These are phyloP conservation scores for Fraxinus greggii DNA, from an alignment of 305 asterid genomes.

Conservation along the genomic window DNA sequence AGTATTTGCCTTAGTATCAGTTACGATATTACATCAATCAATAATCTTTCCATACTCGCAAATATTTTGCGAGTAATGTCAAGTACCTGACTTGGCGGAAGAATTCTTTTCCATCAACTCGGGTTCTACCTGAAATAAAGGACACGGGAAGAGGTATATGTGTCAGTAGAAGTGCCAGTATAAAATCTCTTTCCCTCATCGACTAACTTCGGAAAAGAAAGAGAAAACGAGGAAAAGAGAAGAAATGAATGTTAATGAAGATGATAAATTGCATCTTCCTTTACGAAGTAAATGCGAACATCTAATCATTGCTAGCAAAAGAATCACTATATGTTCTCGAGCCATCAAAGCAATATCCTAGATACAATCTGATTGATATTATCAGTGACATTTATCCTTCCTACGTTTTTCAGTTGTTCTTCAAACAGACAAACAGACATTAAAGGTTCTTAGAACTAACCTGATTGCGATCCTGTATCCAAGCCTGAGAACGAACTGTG, in stretches of 20 bases:
- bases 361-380: neutral
- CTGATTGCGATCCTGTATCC: slow-evolving; percentile 74
- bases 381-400: neutral
- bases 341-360: neutral
- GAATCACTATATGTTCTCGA: neutral
- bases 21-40: neutral
- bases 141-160: neutral
- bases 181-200: neutral
- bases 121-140: slow-evolving; percentile 60
- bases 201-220: neutral
- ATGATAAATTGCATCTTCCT: neutral
- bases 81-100: slow-evolving; percentile 93
- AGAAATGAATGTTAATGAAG: neutral
- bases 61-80: slow-evolving; percentile 15
- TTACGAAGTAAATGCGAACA: neutral
- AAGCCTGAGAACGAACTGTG: slow-evolving; percentile 65
- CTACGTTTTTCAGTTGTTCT: neutral
- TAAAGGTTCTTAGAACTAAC: slow-evolving; percentile 33
- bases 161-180: neutral
- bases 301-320: neutral
- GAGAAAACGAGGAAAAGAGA: neutral
- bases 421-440: neutral
- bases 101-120: slow-evolving; percentile 97
- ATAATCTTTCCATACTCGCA: neutral
- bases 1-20: neutral